A percentile compares a stretch with the other conserved stretches of the same genome.
phyloP scores from a whole-genome alignment of 352 stramenopile species.

The Pythium graminicola region DNA sequence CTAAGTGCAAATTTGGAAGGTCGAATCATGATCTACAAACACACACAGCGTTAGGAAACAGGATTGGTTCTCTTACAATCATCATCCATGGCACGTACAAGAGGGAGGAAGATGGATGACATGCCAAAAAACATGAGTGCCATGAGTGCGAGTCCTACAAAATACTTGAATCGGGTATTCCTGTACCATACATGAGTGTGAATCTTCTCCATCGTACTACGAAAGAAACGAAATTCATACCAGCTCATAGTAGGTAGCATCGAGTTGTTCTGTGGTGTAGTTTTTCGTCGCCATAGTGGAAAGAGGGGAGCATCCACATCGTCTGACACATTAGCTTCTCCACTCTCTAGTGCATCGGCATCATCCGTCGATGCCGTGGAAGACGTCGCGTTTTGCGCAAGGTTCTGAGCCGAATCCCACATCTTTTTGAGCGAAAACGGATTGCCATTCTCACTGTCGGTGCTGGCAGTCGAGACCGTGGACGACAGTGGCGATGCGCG shows the following conservation, averaged over 20 bases:
- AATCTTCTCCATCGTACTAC: too few relatives aligned
- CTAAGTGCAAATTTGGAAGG: conserved; percentile 80
- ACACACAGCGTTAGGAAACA: neutral
- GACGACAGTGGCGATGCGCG: conserved; percentile 41
- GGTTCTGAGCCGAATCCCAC: conserved; percentile 54
- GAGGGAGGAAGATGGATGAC: conserved; percentile 67
- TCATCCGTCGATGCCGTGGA: conserved; percentile 17
- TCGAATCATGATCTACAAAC: conserved; percentile 58
- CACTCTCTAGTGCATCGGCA: conserved; percentile 43
- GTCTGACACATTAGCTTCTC: conserved; percentile 22
- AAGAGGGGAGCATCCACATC: conserved; percentile 26
- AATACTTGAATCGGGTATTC: conserved; percentile 77
- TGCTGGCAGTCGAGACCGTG: conserved; percentile 32
- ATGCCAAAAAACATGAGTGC: conserved; percentile 78
- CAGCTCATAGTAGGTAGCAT: conserved; percentile 54
- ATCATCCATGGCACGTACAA: too few relatives aligned
- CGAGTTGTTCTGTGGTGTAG: conserved; percentile 23
- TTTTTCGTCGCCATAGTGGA: conserved; percentile 39
- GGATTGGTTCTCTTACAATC: too few relatives aligned
- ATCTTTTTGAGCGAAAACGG: conserved; percentile 47
- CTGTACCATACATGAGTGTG: conserved; percentile 18
- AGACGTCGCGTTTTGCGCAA: conserved; percentile 29
- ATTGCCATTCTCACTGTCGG: conserved; percentile 16
- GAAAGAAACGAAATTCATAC: conserved; percentile 20
- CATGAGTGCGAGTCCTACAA: conserved; percentile 66